Percentiles rank a stretch among this genome's conserved stretches.
Evolutionary conservation across 2,329 filamentous ascomycete genomes (phyloP).

Genomic region (Cordyceps javanica): DNA sequence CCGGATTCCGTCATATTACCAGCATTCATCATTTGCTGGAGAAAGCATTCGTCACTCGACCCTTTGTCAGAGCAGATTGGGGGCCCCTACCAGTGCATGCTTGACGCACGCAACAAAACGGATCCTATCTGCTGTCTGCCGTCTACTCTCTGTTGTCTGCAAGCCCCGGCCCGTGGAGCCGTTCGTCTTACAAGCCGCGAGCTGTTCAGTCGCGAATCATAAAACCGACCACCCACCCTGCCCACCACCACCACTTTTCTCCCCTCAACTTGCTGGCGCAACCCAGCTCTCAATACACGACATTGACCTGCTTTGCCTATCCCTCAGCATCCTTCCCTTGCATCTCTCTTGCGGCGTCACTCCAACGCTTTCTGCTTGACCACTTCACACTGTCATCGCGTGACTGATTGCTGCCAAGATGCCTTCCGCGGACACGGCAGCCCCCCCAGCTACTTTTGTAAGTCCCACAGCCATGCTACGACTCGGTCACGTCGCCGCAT

Average conservation of each 20-base stretch:
- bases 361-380: too few relatives aligned
- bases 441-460: background rate
- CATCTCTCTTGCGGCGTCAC: background rate
- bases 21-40: background rate
- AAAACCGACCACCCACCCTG: background rate
- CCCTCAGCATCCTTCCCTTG: background rate
- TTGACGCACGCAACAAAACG: background rate
- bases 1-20: background rate
- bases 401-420: background rate
- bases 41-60: background rate
- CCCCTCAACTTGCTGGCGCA: background rate
- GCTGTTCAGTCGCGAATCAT: background rate
- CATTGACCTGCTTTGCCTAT: background rate
- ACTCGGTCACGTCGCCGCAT: background rate
- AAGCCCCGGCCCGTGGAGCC: background rate
- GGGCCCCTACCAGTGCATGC: background rate
- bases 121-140: background rate
- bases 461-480: background rate
- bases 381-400: background rate
- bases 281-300: background rate
- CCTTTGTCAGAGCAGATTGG: background rate
- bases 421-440: background rate
- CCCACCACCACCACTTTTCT: background rate
- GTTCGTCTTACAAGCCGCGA: conserved; percentile 1
- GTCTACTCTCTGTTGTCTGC: background rate